Conservation (phyloP, 768 basidiomycete species). For the Suillus subalutaceus region DNA sequence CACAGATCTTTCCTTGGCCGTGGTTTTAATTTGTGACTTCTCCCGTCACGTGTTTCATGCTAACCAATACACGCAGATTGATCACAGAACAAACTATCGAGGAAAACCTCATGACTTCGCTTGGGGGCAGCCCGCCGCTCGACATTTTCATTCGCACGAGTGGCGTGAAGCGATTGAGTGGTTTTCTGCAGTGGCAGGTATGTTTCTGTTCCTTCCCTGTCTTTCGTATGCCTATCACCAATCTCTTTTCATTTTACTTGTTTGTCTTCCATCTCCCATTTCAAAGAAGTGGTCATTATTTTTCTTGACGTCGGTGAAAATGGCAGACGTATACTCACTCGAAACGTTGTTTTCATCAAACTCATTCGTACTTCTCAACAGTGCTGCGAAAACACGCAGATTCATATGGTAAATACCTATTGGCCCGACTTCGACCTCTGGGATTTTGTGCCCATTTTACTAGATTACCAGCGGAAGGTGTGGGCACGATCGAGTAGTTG, state of each 20-base stretch:
- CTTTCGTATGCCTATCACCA: not conserved
- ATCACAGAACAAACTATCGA: slow-evolving; percentile 30
- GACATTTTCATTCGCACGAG: slow-evolving; percentile 92
- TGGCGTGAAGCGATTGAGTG: slow-evolving; percentile 85
- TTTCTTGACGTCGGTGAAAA: slow-evolving; percentile 34
- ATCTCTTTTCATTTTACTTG: not conserved
- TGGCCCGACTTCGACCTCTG: slow-evolving; percentile 94
- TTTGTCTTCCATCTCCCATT: slow-evolving; percentile 39
- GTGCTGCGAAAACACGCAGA: slow-evolving; percentile 81
- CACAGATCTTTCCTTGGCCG: not conserved
- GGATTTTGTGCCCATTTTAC: slow-evolving; percentile 84
- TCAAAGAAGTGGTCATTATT: slow-evolving; percentile 41
- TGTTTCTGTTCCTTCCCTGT: slow-evolving; percentile 26
- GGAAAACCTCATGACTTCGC: slow-evolving; percentile 64
- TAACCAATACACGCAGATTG: not conserved
- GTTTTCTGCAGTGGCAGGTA: slow-evolving; percentile 97
- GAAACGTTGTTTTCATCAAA: not conserved
- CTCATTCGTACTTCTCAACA: slow-evolving; percentile 31
- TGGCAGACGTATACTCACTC: not conserved
- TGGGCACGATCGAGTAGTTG: slow-evolving; percentile 44
- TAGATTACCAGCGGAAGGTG: slow-evolving; percentile 78
- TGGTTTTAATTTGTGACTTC: slow-evolving; percentile 8
- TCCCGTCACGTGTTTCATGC: not conserved
- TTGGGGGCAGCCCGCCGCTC: slow-evolving; percentile 72
- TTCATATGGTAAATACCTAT: slow-evolving; percentile 82